Evolutionary conservation across 305 asterid genomes (phyloP).

Genomic region (Euphrasia arctica): DNA sequence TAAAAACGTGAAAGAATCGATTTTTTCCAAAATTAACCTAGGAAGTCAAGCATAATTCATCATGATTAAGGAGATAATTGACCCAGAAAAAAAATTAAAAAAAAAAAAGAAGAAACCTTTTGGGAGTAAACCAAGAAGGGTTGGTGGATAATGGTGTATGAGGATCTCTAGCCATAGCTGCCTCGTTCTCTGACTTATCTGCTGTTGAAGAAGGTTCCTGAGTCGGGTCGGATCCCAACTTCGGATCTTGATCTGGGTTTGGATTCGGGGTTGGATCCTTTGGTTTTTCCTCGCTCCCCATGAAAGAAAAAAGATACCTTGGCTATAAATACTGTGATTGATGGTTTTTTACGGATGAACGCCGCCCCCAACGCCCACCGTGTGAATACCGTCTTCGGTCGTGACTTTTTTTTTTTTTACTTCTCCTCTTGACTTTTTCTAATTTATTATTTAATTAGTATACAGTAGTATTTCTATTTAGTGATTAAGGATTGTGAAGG

Average conservation of each 20-base stretch:
- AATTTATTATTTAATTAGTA: too few species aligned
- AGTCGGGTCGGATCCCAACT: slow-evolving; percentile 13
- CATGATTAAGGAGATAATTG: background rate
- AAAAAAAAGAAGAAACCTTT: slow-evolving; percentile 39
- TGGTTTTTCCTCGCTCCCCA: slow-evolving; percentile 34
- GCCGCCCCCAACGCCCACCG: slow-evolving; percentile 24
- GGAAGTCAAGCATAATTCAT: background rate
- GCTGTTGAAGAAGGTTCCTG: slow-evolving; percentile 25
- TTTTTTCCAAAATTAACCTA: slow-evolving; percentile 20
- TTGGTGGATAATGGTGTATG: slow-evolving; percentile 30
- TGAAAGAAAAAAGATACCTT: slow-evolving; percentile 21
- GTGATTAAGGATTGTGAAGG: too few species aligned
- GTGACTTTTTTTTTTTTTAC: background rate
- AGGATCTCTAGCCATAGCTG: slow-evolving; percentile 39
- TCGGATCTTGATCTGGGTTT: slow-evolving; percentile 17
- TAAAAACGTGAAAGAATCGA: background rate
- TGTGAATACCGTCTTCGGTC: slow-evolving; percentile 27
- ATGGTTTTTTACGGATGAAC: slow-evolving; percentile 26
- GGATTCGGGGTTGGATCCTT: slow-evolving; percentile 24
- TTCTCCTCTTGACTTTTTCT: slow-evolving; percentile 1
- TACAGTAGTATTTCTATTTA: too few species aligned
- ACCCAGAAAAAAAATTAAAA: background rate
- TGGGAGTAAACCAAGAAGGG: slow-evolving; percentile 77
- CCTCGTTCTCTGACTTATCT: slow-evolving; percentile 27
- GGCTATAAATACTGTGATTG: slow-evolving; percentile 25